Percentiles rank a stretch among this genome's conserved stretches.
Conservation (phyloP, 805 yeast species). For the Schizosaccharomyces japonicus region DNA sequence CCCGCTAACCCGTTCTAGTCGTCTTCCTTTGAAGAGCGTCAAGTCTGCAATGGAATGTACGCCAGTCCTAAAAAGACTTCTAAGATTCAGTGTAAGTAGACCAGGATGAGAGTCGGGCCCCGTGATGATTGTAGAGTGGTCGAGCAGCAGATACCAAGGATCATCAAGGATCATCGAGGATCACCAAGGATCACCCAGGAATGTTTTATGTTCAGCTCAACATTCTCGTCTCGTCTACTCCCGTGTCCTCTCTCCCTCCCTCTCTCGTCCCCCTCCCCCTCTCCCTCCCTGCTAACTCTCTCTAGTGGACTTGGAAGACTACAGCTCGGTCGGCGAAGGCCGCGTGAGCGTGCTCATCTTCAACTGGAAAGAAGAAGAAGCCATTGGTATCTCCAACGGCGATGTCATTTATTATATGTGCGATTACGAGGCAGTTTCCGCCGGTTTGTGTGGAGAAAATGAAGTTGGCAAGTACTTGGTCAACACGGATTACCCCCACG, state of each 20-base stretch:
- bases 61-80: not conserved
- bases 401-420: constrained; percentile 34
- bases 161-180: too few species aligned
- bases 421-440: constrained; percentile 38
- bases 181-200: too few species aligned
- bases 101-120: not conserved
- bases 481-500: constrained; percentile 10
- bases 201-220: too few species aligned
- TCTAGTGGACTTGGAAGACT: not conserved
- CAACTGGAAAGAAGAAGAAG: constrained; percentile 55
- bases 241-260: too few species aligned
- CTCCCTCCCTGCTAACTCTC: too few species aligned
- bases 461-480: constrained; percentile 44
- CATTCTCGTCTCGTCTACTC: too few species aligned
- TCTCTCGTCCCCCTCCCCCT: too few species aligned
- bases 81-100: not conserved
- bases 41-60: constrained; percentile 1
- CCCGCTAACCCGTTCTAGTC: too few species aligned
- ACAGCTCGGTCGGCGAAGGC: constrained; percentile 10
- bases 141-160: too few species aligned
- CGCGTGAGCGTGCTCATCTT: constrained; percentile 48
- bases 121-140: too few species aligned
- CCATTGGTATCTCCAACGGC: constrained; percentile 32
- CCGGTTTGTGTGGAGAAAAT: constrained; percentile 29
- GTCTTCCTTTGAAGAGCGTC: too few species aligned